phyloP scores from a whole-genome alignment of 768 basidiomycete species.

The Boletus rex-veris region DNA sequence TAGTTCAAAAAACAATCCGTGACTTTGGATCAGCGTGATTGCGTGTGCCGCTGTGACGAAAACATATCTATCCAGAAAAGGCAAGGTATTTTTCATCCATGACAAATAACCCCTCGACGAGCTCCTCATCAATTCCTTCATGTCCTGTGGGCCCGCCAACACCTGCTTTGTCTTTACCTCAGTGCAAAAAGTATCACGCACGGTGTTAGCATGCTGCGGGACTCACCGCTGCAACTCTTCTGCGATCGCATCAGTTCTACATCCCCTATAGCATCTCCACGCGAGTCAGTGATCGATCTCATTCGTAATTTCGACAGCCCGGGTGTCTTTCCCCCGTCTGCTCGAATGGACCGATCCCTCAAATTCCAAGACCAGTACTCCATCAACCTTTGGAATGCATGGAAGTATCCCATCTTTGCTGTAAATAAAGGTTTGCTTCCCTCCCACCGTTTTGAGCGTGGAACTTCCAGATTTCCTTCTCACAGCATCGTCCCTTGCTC shows the following conservation, averaged over 20 bases:
- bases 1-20: background rate
- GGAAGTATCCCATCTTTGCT: conserved; percentile 67
- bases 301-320: conserved; percentile 60
- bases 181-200: background rate
- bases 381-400: conserved; percentile 63
- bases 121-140: background rate
- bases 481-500: conserved; percentile 39
- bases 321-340: conserved; percentile 67
- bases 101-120: background rate
- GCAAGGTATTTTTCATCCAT: conserved; percentile 7
- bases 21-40: background rate
- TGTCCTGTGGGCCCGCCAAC: background rate
- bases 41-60: background rate
- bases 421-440: conserved; percentile 56
- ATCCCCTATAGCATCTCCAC: conserved; percentile 17
- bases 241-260: conserved; percentile 8
- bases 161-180: background rate
- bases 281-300: conserved; percentile 23
- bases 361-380: conserved; percentile 54
- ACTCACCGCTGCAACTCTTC: conserved; percentile 21
- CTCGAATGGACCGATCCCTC: conserved; percentile 67
- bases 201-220: conserved; percentile 22
- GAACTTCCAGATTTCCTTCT: background rate
- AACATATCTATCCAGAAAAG: conserved; percentile 24
- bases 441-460: background rate